phyloP scores from a whole-genome alignment of 225 moss, liverwort and hornwort genomes.

The Marchantia polymorpha region DNA sequence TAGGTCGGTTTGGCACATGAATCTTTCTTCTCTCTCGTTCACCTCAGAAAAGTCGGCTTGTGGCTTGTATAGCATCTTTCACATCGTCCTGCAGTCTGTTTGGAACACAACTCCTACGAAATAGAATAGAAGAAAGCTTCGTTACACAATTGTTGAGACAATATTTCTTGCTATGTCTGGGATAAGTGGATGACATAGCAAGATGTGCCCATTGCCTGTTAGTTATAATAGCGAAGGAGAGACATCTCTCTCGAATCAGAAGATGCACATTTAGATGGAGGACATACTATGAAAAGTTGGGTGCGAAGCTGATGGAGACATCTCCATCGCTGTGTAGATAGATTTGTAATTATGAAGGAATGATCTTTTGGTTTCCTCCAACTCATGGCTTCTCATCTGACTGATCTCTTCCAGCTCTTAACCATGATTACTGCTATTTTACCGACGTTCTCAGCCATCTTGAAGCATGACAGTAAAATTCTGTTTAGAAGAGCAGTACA shows the following conservation, averaged over 20 bases:
- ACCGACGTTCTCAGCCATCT: neutral
- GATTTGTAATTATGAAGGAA: neutral
- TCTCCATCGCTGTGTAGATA: neutral
- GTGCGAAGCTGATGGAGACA: constrained; percentile 3
- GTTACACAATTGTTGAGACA: neutral
- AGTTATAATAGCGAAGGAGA: neutral
- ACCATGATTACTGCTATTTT: neutral
- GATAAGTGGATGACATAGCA: neutral
- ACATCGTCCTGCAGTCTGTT: neutral
- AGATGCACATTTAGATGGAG: neutral
- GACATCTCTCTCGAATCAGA: neutral
- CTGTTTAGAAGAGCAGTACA: no score
- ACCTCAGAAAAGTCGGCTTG: no score
- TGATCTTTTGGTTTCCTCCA: neutral
- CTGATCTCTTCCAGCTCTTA: neutral
- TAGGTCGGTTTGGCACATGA: neutral
- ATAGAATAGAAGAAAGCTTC: no score
- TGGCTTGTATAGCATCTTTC: no score
- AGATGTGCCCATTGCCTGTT: neutral
- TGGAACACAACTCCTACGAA: no score
- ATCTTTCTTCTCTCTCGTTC: neutral
- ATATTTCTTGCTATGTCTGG: neutral
- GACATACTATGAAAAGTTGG: neutral
- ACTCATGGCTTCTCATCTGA: neutral
- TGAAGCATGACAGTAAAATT: neutral